Evolutionary conservation across 768 basidiomycete genomes (phyloP).

Genomic region (Austroboletus festivus): DNA sequence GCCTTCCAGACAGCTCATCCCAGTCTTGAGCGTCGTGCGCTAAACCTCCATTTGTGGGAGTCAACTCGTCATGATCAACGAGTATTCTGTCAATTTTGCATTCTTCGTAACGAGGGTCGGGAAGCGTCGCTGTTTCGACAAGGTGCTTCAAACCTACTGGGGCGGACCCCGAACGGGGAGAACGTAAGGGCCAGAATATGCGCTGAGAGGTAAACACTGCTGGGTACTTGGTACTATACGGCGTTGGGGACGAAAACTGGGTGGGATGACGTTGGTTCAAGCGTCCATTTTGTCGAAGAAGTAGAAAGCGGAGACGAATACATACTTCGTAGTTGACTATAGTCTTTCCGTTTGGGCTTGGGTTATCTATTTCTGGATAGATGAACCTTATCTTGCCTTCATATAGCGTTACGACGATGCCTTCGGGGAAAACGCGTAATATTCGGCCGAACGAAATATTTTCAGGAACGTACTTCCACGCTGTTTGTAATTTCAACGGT

Average conservation of each 20-base stretch:
- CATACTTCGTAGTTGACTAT: constrained; percentile 22
- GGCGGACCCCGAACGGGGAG: constrained; percentile 7
- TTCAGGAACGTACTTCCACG: constrained; percentile 22
- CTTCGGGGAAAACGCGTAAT: constrained; percentile 26
- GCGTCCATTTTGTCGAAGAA: background rate
- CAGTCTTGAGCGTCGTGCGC: constrained; percentile 30
- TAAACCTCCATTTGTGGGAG: constrained; percentile 4
- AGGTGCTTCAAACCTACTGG: constrained; percentile 12
- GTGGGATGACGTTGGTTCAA: background rate
- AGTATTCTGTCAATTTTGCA: constrained; percentile 18
- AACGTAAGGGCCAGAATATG: constrained; percentile 27
- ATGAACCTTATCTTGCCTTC: constrained; percentile 25
- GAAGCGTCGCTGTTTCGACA: constrained; percentile 23
- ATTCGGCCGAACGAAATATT: constrained; percentile 27
- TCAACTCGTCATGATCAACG: constrained; percentile 23
- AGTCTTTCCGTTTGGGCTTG: constrained; percentile 12
- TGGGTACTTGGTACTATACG: constrained; percentile 17
- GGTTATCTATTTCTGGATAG: constrained; percentile 23
- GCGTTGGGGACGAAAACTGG: constrained; percentile 20
- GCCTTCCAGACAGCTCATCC: constrained; percentile 29
- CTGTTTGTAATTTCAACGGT: constrained; percentile 6
- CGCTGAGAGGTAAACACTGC: constrained; percentile 26
- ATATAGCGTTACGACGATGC: constrained; percentile 25
- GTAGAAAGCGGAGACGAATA: background rate
- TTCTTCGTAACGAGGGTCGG: constrained; percentile 12